phyloP scores from a whole-genome alignment of 305 asterid species.

The Galium porrigens region DNA sequence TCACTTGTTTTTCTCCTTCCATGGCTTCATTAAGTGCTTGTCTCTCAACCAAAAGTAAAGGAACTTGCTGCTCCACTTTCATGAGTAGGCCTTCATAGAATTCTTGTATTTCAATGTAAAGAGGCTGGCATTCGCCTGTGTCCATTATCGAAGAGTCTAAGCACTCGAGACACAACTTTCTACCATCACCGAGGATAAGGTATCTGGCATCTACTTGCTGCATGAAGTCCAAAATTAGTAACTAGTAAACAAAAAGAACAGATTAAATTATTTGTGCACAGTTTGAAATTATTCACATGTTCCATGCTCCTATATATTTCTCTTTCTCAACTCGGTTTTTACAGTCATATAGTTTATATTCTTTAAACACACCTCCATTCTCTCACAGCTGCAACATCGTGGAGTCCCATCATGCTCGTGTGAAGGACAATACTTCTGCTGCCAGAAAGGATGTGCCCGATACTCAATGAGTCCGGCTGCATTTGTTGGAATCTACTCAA shows the following conservation, averaged over 20 bases:
- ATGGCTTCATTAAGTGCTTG: constrained; percentile 96
- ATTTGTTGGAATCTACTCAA: constrained; percentile 61
- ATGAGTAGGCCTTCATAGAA: constrained; percentile 86
- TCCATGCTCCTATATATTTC: neutral
- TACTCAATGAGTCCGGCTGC: constrained; percentile 73
- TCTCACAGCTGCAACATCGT: constrained; percentile 92
- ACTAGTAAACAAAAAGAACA: neutral
- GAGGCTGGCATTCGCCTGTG: constrained; percentile 98
- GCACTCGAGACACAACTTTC: constrained; percentile 89
- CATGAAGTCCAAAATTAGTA: constrained; percentile 19
- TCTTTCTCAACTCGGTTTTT: neutral
- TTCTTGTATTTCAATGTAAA: constrained; percentile 89
- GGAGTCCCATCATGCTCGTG: constrained; percentile 86
- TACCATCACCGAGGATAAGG: constrained; percentile 79
- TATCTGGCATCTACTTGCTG: constrained; percentile 85
- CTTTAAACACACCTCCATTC: constrained; percentile 62
- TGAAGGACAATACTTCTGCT: constrained; percentile 80
- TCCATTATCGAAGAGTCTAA: constrained; percentile 93
- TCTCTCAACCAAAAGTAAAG: constrained; percentile 86
- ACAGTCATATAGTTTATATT: neutral
- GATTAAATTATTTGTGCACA: neutral
- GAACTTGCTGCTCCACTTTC: constrained; percentile 97
- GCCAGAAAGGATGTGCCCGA: constrained; percentile 95
- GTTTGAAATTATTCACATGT: neutral
- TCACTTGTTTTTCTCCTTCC: constrained; percentile 93